Conservation (phyloP, 2,329 filamentous ascomycete species). For the Colletotrichum higginsianum region DNA sequence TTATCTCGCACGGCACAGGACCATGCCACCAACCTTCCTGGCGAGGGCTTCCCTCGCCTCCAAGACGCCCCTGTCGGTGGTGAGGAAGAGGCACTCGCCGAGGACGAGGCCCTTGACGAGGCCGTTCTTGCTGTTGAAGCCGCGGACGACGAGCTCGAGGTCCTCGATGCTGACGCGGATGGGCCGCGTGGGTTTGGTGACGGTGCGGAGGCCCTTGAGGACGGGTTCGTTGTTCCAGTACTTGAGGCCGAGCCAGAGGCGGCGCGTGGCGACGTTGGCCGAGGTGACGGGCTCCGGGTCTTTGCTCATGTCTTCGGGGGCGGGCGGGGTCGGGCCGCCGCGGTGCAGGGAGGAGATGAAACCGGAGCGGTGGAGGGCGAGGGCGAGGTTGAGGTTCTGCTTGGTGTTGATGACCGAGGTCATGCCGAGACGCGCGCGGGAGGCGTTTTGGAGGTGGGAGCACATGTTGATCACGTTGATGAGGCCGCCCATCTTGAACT, state of each 20-base stretch:
- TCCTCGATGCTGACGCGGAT: constrained; percentile 76
- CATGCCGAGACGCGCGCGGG: constrained; percentile 84
- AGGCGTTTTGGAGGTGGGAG: constrained; percentile 92
- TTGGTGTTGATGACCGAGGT: constrained; percentile 88
- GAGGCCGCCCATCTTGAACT: constrained; percentile 59
- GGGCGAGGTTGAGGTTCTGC: constrained; percentile 81
- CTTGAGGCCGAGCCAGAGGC: constrained; percentile 92
- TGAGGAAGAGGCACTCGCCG: constrained; percentile 87
- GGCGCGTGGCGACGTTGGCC: constrained; percentile 79
- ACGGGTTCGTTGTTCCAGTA: constrained; percentile 90
- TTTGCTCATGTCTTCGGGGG: constrained; percentile 61
- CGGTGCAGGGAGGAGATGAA: constrained; percentile 87
- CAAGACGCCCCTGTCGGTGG: constrained; percentile 82
- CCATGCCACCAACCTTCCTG: constrained; percentile 83
- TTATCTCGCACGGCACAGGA: constrained; percentile 79
- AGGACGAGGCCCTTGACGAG: constrained; percentile 82
- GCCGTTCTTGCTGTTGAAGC: constrained; percentile 75
- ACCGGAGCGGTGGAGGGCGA: constrained; percentile 86
- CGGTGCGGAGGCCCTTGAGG: constrained; percentile 73
- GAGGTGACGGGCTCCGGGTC: constrained; percentile 73
- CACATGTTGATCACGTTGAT: constrained; percentile 84
- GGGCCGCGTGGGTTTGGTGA: constrained; percentile 82
- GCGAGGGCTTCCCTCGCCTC: constrained; percentile 88
- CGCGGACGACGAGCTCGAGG: constrained; percentile 77
- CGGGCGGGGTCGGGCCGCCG: constrained; percentile 70